Evolutionary conservation across 345 rosid species (phyloP), one percentile per base, ranked within the genome.

Genomic region (Iberis pinnata): DNA sequence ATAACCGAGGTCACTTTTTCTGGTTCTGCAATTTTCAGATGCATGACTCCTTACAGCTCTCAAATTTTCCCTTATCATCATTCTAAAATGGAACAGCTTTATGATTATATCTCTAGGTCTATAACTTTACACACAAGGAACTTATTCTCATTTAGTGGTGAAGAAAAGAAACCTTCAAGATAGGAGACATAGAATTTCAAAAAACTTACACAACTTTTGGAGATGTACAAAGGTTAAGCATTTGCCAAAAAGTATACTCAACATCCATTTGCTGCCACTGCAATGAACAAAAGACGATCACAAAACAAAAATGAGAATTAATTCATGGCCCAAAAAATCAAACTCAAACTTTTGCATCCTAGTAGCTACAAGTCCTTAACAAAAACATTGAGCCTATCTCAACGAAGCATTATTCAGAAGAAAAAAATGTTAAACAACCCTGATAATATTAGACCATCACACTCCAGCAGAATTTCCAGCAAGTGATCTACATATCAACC

Each of bases 201-300:
- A 29, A 64, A 45, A 70, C 97, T 78, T 72, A 93, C 99, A 93
- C 97, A 42, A 93, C 94, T 84, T 93, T 88, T 3, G 98, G 96
- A 25, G 97, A 89, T 65, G 95, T 81, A 76, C 97, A 92, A 10
- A 92, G 82, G 67, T 83, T 84, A 75, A 93, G 87, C 97, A 93
- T 93, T 82, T 86, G 99, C 99, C 99, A 93, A 76, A 93, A 93
- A 36, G 97, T 85, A 75, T 93, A 93, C 49, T 93, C 99, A 58
- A 93, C 71, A 72, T 93, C 99, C 99, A 93, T 93, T 88, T 92
- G 99, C 68, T 82, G 97, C 99, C 99, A 92, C 99, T 92, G 64
- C 61, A 82, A 57, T 31, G 49, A 50, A 55, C 48, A 55, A 62
- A 44, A 13, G 43, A 43, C 38, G 9, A 47, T 64, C 27, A 50